Percentiles rank a stretch among this genome's conserved stretches.
Evolutionary conservation across 2,329 filamentous ascomycete species (phyloP).

Genomic region (Harringtonia lauricola): DNA sequence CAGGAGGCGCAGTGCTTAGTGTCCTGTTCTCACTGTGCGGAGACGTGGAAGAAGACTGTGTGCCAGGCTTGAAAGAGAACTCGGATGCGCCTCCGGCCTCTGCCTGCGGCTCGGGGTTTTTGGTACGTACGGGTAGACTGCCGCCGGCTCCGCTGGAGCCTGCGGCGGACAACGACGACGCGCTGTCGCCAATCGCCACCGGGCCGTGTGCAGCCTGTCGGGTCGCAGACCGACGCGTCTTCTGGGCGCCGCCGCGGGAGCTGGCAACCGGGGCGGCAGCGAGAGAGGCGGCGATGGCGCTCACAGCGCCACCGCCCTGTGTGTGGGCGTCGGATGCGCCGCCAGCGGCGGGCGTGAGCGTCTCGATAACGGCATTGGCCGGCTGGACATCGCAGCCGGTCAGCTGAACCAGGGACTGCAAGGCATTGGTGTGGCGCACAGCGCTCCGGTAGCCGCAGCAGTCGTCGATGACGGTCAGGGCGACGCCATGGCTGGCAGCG

Average conservation of each 20-base stretch:
- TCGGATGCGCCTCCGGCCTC: not conserved
- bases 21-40: not conserved
- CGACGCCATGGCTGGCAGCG: slow-evolving; percentile 75
- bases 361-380: slow-evolving; percentile 43
- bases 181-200: not conserved
- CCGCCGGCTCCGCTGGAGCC: not conserved
- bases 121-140: slow-evolving; percentile 14
- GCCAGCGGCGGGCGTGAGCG: not conserved
- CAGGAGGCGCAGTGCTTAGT: slow-evolving; percentile 10
- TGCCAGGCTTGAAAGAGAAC: not conserved
- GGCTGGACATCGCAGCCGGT: slow-evolving; percentile 60
- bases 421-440: slow-evolving; percentile 56
- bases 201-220: slow-evolving; percentile 3
- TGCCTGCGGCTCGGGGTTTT: not conserved
- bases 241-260: slow-evolving; percentile 1
- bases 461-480: slow-evolving; percentile 79
- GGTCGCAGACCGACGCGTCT: not conserved
- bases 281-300: slow-evolving; percentile 4
- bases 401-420: slow-evolving; percentile 60
- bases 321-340: not conserved
- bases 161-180: not conserved
- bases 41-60: too few species aligned
- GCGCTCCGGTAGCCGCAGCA: slow-evolving; percentile 73
- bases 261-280: too few species aligned
- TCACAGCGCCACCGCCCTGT: slow-evolving; percentile 3